Base-by-base conservation (phyloP, 495 filamentous ascomycete genomes). In the Tuber melanosporum region DNA sequence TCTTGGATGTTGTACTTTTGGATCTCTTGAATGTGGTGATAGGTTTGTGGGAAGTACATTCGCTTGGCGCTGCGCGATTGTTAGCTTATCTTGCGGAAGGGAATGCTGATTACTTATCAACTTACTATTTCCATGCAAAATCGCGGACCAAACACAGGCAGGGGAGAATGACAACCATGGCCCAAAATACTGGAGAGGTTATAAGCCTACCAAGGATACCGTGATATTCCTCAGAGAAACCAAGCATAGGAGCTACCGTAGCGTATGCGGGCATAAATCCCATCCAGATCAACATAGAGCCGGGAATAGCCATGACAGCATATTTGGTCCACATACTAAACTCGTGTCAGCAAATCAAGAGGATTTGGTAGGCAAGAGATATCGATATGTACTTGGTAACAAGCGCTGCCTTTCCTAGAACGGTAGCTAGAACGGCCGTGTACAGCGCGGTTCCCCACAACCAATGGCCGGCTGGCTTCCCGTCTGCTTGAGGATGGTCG, bases 1-100 rank as follows among this genome's bases (percentile, higher is more conserved):
- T 99, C 96, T 85, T 98, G 96, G 74, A 99, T 96, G 82, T 99
- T 99, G 86, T 97, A 99, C 85, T 99, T 99, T 85, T 99, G 96
- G 79, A 99, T 99, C 86, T 99, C 96, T 86, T 99, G 96, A 70
- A 99, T 93, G 84, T 99, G 96, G 81, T 99, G 96, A 82, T 99
- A 99, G 46, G 93, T 89, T 86, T 98, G 92, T 57, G 96, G 96
- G 76, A 90, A 91, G 86, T 98, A 98, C 92, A 99, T 96, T 57
- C 96, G 91, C 87, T 97, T 98, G 78, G 90, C 91, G 82, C 93
- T 94, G 83, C 92, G 92, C 90, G 86, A 87, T 46, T 39, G 41
- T 84, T 84, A 90, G 75, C 52, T 74, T 44, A 73, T 22, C 32
- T 57, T 69, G 12, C 17, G 66, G 2, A 20, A 71, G 42, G 26